Conservation (phyloP, 2,329 filamentous ascomycete species). For the Stagonosporopsis vannaccii region DNA sequence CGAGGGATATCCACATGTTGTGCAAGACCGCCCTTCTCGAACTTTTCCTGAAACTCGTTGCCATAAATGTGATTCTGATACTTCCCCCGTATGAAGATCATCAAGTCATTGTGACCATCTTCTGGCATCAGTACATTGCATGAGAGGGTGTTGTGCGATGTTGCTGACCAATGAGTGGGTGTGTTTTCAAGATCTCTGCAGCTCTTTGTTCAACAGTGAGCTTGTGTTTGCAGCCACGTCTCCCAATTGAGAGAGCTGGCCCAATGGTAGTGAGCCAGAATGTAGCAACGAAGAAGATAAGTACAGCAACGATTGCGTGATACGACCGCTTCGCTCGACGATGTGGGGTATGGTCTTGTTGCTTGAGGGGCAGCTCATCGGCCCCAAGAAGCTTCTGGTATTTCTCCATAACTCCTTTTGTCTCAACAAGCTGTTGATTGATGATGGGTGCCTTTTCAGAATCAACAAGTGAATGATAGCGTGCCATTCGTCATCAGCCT, state of each 20-base stretch:
- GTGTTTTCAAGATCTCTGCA: constrained; percentile 44
- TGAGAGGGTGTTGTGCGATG: not conserved
- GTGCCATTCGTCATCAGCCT: constrained; percentile 9
- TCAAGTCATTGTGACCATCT: constrained; percentile 92
- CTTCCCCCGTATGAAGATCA: constrained; percentile 70
- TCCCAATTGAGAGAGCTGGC: constrained; percentile 6
- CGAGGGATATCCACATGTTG: constrained; percentile 82
- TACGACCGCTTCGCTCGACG: constrained; percentile 4
- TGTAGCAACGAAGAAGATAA: constrained; percentile 17
- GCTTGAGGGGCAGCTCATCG: constrained; percentile 2
- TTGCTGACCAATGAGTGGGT: constrained; percentile 51
- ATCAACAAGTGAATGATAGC: constrained; percentile 3
- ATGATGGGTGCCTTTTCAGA: not conserved
- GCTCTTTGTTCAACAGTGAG: constrained; percentile 43
- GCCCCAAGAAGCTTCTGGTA: not conserved
- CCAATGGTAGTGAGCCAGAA: constrained; percentile 11
- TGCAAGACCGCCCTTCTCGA: constrained; percentile 72
- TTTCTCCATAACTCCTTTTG: constrained; percentile 17
- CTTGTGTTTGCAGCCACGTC: constrained; percentile 7
- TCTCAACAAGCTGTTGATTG: not conserved
- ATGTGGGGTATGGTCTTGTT: not conserved
- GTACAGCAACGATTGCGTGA: constrained; percentile 15
- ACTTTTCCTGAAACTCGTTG: constrained; percentile 74
- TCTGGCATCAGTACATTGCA: constrained; percentile 25
- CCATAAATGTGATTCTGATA: constrained; percentile 81